A percentile compares a stretch with the other conserved stretches of the same genome.
These are phyloP conservation scores for Rhodamnia rubescens DNA, from an alignment of 345 rosid species.

Conservation along the genomic window DNA sequence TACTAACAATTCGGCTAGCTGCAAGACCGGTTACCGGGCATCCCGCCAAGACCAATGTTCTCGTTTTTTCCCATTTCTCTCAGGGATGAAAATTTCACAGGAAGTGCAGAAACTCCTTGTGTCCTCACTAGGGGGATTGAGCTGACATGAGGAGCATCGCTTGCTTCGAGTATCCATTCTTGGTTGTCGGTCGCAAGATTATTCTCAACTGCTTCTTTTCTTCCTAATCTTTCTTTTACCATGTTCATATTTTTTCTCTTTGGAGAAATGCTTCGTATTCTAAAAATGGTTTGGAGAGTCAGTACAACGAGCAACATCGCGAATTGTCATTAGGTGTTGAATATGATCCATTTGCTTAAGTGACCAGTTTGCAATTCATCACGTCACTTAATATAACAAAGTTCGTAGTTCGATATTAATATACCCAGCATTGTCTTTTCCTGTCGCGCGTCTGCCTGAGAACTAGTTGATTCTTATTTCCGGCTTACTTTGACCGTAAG, in stretches of 20 bases:
- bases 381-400: neutral
- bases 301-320: neutral
- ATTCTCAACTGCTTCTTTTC: neutral
- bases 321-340: neutral
- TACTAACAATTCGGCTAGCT: neutral
- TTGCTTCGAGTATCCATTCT: slow-evolving; percentile 52
- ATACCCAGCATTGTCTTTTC: neutral
- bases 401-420: neutral
- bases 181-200: neutral
- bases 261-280: neutral
- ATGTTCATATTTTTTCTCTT: no score
- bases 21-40: neutral
- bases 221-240: no score
- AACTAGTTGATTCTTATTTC: neutral
- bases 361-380: neutral
- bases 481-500: neutral
- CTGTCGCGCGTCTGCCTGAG: neutral
- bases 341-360: neutral
- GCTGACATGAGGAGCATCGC: slow-evolving; percentile 74
- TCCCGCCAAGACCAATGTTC: neutral
- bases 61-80: neutral
- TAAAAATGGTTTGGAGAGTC: neutral
- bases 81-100: slow-evolving; percentile 62
- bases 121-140: slow-evolving; percentile 67
- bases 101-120: slow-evolving; percentile 84